Percentiles rank a stretch among this genome's conserved stretches.
Conservation (phyloP, 2,329 filamentous ascomycete genomes). For the Chaetomium olivaceum region DNA sequence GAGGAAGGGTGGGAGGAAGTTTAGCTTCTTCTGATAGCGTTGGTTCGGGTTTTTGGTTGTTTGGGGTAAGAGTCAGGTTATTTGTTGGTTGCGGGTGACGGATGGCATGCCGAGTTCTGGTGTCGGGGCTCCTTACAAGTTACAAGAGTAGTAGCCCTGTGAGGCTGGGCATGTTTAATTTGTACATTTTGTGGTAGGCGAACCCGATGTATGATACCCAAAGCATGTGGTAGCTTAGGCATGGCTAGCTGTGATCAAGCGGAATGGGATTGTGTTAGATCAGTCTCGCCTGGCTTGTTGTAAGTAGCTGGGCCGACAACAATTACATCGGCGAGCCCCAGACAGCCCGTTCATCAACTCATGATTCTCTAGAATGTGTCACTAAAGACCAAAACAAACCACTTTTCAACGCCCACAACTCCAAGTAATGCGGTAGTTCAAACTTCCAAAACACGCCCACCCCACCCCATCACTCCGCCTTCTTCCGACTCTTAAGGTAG, state of each 20-base stretch:
- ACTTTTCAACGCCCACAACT: constrained; percentile 11
- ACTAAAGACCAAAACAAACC: background rate
- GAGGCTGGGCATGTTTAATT: background rate
- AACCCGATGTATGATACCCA: background rate
- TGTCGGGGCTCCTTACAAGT: background rate
- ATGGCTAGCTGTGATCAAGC: background rate
- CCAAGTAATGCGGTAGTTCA: constrained; percentile 3
- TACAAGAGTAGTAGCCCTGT: background rate
- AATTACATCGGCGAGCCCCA: background rate
- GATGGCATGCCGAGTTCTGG: background rate
- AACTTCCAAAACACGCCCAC: background rate
- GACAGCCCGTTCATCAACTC: background rate
- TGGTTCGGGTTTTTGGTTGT: background rate
- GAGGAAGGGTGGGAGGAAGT: background rate
- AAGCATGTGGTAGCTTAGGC: background rate
- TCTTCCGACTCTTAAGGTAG: constrained; percentile 70
- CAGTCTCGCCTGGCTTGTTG: background rate
- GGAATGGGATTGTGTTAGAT: background rate
- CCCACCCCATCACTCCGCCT: constrained; percentile 41
- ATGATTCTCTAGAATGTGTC: background rate
- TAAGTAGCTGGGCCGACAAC: background rate
- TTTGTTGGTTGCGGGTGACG: background rate
- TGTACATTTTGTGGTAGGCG: background rate
- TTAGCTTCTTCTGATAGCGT: constrained; percentile 15
- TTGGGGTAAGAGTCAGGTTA: background rate